Percentiles rank a stretch among this genome's conserved stretches.
Evolutionary conservation across 139 green algal species (phyloP).

Genomic region (Ettlia oleoabundans): DNA sequence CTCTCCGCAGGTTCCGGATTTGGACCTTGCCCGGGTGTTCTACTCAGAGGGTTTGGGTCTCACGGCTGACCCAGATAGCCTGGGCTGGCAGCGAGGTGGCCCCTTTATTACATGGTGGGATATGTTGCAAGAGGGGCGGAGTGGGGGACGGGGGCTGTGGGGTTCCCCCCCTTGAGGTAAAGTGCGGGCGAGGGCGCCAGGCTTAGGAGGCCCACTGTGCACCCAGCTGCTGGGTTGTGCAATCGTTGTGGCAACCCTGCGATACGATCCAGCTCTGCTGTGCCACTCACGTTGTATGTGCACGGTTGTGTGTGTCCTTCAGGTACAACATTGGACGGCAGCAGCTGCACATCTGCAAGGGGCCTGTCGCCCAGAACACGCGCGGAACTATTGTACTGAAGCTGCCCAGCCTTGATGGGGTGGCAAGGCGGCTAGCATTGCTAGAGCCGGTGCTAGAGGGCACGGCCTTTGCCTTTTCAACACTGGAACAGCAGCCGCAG

Average conservation of each 20-base stretch:
- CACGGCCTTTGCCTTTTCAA: not conserved
- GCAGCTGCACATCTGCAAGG: conserved; percentile 28
- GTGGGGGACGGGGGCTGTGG: no score
- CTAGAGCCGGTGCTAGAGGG: not conserved
- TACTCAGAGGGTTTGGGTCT: conserved; percentile 10
- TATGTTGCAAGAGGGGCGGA: no score
- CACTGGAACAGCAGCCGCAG: not conserved
- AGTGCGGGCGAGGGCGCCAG: no score
- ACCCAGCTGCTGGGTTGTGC: no score
- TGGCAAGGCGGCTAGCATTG: not conserved
- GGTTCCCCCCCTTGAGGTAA: no score
- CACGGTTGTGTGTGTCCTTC: not conserved
- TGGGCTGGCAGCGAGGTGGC: conserved; percentile 21
- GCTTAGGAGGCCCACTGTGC: no score
- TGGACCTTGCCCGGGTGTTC: conserved; percentile 19
- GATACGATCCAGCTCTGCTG: no score
- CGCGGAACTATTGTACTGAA: not conserved
- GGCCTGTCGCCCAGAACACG: not conserved
- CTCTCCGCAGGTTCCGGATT: not conserved
- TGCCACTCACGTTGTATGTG: not conserved
- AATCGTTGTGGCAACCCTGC: no score
- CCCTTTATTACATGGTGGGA: conserved; percentile 20
- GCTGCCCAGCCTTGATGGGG: not conserved
- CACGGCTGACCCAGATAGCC: conserved; percentile 10
- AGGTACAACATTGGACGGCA: conserved; percentile 24